phyloP scores from a whole-genome alignment of 2,329 filamentous ascomycete species.

The Aureobasidium mangrovei region DNA sequence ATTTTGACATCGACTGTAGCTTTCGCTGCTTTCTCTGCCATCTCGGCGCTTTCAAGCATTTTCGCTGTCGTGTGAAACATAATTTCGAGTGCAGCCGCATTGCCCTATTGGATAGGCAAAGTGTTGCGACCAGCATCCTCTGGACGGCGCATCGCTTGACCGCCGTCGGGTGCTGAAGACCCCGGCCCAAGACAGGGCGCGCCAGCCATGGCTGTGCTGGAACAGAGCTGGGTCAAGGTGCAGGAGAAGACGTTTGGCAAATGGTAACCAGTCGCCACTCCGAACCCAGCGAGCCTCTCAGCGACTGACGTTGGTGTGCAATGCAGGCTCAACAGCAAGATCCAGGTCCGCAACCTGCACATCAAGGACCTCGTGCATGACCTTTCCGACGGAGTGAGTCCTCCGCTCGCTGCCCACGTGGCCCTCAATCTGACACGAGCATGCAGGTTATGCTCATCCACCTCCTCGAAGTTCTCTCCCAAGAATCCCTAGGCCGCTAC shows the following conservation, averaged over 20 bases:
- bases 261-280: constrained; percentile 51
- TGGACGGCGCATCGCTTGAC: background rate
- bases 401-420: background rate
- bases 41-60: background rate
- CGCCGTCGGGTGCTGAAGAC: constrained; percentile 3
- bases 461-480: constrained; percentile 89
- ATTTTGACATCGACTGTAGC: background rate
- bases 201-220: constrained; percentile 29
- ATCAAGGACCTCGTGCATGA: constrained; percentile 84
- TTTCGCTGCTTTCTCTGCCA: background rate
- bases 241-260: constrained; percentile 99
- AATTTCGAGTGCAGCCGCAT: background rate
- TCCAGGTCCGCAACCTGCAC: constrained; percentile 66
- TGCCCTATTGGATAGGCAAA: background rate
- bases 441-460: constrained; percentile 83
- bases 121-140: background rate
- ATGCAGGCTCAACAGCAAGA: constrained; percentile 86
- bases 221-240: constrained; percentile 63
- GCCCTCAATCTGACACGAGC: background rate
- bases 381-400: constrained; percentile 82
- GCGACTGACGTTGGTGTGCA: background rate
- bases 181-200: constrained; percentile 2
- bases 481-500: constrained; percentile 92
- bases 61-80: background rate
- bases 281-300: too few relatives aligned